Base-by-base conservation (phyloP, 2,329 filamentous ascomycete genomes). In the Aspergillus tubingensis region DNA sequence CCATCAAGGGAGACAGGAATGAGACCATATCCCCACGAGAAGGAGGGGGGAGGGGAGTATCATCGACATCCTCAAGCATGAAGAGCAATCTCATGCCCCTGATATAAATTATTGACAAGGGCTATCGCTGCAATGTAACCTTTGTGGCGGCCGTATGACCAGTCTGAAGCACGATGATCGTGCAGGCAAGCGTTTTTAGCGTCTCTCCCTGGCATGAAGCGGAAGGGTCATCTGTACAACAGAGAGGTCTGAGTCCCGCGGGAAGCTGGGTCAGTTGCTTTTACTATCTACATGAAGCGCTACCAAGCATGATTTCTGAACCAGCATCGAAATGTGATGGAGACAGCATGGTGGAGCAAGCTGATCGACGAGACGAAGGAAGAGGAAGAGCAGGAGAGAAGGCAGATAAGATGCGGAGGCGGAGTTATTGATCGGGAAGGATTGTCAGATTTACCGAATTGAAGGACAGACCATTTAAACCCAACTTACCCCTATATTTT, bases 1-100 rank as follows among this genome's bases (percentile, higher is more conserved):
- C 23, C 41, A 44, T 55, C 53, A 55, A 55, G 53, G 53, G 53
- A 30, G 39, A 25, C 10, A 50, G 25, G 47, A 50, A 50, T 50
- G 47, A 13, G 27, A 32, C 47, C 8, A 17, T 17, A n/a, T 50
- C 47, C 47, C 47, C 27, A 27, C 27, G n/a, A n/a, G 47, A n/a
- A 50, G 25, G 25, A 27, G 25, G 25, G 25, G 25, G 25, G 25
- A 27, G 47, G 25, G 47, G 47, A 27, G 8, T 23, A 50, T 50
- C 23, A 25, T 13, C 5, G 23, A 11, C 47, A 30, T 50, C 27
- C 25, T n/a, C 15, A 27, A 19, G 15, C 15, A 15, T 50, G n/a
- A 27, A 21, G 10, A 30, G 47, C 47, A 32, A 32, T 32, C n/a
- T 15, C 17, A 32, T 54, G 38, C 52, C 52, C 38, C 38, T 55